phyloP scores from a whole-genome alignment of 2,329 filamentous ascomycete species.

The Aspergillus japonicus region DNA sequence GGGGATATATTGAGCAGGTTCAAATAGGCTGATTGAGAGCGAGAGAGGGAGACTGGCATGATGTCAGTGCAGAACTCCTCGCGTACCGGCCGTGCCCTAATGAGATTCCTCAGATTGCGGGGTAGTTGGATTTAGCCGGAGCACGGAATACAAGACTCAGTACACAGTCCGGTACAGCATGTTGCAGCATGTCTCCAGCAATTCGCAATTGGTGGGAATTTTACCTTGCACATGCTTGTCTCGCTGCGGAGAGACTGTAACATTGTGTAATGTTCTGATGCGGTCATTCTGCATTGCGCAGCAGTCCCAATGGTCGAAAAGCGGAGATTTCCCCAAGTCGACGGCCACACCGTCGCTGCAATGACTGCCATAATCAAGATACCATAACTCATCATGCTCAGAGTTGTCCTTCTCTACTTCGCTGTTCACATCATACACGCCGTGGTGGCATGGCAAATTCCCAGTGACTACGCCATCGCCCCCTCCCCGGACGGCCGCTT shows the following conservation, averaged over 20 bases:
- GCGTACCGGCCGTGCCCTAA: background rate
- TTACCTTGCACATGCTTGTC: no score
- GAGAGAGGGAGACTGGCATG: background rate
- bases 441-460: background rate
- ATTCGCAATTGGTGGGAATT: background rate
- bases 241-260: background rate
- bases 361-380: background rate
- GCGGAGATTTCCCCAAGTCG: background rate
- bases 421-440: background rate
- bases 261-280: background rate
- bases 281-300: background rate
- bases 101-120: background rate
- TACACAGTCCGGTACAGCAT: no score
- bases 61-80: no score
- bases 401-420: background rate
- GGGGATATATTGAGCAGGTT: no score
- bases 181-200: background rate
- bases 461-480: background rate
- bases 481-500: conserved; percentile 4
- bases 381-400: background rate
- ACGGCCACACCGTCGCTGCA: background rate
- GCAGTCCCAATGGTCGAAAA: background rate
- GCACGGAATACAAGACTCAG: no score
- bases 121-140: background rate
- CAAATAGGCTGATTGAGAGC: background rate